A percentile compares a stretch with the other conserved stretches of the same genome.
These are phyloP conservation scores for Trichophyton benhamiae DNA, from an alignment of 2,329 filamentous ascomycete genomes.

Conservation along the genomic window DNA sequence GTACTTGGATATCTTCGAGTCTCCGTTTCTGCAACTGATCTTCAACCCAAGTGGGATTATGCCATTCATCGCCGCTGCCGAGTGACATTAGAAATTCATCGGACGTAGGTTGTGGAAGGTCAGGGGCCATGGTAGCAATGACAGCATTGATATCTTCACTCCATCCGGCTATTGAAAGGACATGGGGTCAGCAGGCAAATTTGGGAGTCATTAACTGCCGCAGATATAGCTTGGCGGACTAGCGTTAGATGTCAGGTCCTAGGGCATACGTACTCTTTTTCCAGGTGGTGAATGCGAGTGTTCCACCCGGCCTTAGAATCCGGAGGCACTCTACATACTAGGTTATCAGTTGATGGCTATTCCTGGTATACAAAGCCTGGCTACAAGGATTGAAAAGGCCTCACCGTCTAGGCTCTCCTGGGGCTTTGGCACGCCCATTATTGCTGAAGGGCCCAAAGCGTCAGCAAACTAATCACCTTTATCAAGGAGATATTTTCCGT, in stretches of 20 bases:
- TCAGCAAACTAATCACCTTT: neutral
- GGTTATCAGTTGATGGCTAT: neutral
- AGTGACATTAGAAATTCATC: slow-evolving; percentile 7
- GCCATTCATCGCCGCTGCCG: slow-evolving; percentile 7
- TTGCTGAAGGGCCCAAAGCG: neutral
- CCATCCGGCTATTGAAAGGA: slow-evolving; percentile 2
- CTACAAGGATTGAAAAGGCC: neutral
- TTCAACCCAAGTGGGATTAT: slow-evolving; percentile 5
- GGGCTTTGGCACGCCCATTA: slow-evolving; percentile 5
- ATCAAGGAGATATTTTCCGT: neutral
- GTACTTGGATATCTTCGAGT: slow-evolving; percentile 3
- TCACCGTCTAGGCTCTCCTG: slow-evolving; percentile 5
- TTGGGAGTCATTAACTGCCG: too few species aligned
- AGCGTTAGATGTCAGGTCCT: neutral
- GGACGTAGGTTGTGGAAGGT: slow-evolving; percentile 4
- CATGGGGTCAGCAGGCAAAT: neutral
- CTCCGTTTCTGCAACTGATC: slow-evolving; percentile 1
- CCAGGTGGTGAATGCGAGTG: slow-evolving; percentile 8
- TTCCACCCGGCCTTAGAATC: slow-evolving; percentile 7
- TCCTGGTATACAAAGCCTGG: neutral
- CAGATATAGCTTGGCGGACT: neutral
- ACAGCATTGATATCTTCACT: slow-evolving; percentile 5
- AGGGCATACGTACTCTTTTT: slow-evolving; percentile 5
- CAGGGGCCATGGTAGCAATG: slow-evolving; percentile 7
- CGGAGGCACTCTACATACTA: slow-evolving; percentile 6